Conservation (phyloP, 2,329 filamentous ascomycete genomes). For the Byssothecium circinans region DNA sequence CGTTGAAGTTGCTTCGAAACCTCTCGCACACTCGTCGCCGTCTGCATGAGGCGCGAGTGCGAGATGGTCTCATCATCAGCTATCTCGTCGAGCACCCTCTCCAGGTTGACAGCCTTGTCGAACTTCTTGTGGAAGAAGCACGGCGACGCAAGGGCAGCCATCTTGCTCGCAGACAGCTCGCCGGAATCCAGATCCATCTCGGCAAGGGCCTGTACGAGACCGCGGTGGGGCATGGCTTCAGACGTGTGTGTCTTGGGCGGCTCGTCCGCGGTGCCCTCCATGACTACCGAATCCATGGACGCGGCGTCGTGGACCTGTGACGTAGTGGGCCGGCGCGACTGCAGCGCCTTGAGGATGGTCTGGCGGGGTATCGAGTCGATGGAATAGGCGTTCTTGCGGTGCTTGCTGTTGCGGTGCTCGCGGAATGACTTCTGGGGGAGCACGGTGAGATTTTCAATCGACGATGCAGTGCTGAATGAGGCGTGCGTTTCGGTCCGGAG, state of each 20-base stretch:
- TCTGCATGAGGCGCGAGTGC: constrained; percentile 91
- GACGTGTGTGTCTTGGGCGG: constrained; percentile 29
- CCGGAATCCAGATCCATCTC: constrained; percentile 52
- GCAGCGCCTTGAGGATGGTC: constrained; percentile 80
- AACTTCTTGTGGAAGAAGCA: constrained; percentile 99
- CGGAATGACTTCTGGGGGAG: constrained; percentile 41
- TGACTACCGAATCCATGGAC: constrained; percentile 63
- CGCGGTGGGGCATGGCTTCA: constrained; percentile 49
- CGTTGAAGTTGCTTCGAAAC: constrained; percentile 94
- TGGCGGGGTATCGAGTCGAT: constrained; percentile 73
- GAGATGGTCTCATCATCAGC: constrained; percentile 85
- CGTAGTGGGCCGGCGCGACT: constrained; percentile 60
- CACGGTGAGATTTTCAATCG: constrained; percentile 39
- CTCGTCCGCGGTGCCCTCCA: constrained; percentile 44
- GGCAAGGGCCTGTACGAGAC: constrained; percentile 62
- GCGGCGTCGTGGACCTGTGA: constrained; percentile 64
- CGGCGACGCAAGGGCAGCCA: constrained; percentile 79
- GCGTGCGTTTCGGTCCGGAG: constrained; percentile 21
- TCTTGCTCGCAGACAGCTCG: constrained; percentile 46
- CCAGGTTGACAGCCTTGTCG: constrained; percentile 92
- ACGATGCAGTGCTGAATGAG: constrained; percentile 33
- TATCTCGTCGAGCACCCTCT: constrained; percentile 93
- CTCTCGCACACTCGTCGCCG: constrained; percentile 90
- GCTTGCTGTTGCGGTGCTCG: constrained; percentile 40
- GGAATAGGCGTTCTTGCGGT: constrained; percentile 51